Conservation (phyloP, 1,284 basidiomycete species). For the Marasmius sp. region DNA sequence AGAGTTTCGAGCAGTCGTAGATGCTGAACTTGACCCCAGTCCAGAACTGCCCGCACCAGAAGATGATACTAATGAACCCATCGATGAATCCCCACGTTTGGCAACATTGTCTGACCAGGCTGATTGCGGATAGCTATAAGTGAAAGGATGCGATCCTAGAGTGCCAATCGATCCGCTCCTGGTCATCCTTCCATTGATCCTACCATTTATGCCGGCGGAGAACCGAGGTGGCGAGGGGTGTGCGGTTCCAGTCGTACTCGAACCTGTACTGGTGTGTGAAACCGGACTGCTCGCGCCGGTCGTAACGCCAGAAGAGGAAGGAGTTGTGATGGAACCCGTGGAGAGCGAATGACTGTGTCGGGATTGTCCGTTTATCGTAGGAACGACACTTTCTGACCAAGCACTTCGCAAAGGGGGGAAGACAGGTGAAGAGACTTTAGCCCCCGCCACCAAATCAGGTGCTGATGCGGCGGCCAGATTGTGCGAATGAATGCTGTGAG, state of each 20-base stretch:
- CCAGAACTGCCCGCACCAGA: neutral
- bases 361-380: conserved; percentile 14
- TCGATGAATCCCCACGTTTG: neutral
- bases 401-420: conserved; percentile 35
- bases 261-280: neutral
- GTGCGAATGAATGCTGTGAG: neutral
- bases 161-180: conserved; percentile 62
- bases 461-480: neutral
- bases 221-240: neutral
- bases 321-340: conserved; percentile 16
- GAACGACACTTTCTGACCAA: conserved; percentile 38
- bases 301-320: conserved; percentile 23
- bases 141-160: conserved; percentile 42
- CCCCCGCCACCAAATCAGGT: neutral
- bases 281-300: conserved; percentile 12
- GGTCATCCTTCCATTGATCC: conserved; percentile 55
- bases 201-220: conserved; percentile 21
- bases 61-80: neutral
- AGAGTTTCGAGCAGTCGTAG: conserved; percentile 2
- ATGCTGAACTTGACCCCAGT: neutral
- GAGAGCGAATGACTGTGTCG: conserved; percentile 38
- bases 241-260: neutral
- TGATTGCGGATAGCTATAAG: conserved; percentile 29
- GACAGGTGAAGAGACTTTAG: conserved; percentile 20
- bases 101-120: neutral